These are phyloP conservation scores for Tulasnella sp. DNA, from an alignment of 768 basidiomycete species.

Conservation along the genomic window DNA sequence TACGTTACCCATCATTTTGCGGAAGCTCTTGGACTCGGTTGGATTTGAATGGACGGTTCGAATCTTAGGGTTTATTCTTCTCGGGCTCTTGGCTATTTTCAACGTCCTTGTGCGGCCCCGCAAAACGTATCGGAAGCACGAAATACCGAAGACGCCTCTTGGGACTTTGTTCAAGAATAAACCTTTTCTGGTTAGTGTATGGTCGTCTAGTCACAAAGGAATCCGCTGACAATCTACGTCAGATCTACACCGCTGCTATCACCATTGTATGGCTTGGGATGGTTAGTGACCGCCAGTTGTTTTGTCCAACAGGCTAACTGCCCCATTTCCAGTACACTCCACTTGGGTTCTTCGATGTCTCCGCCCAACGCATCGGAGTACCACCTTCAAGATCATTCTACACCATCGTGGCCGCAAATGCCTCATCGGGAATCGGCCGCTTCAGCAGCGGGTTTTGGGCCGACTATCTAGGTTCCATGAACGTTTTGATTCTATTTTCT, in stretches of 20 bases:
- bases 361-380: constrained; percentile 29
- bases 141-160: constrained; percentile 46
- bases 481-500: constrained; percentile 63
- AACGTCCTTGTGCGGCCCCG: constrained; percentile 2
- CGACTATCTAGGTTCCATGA: constrained; percentile 50
- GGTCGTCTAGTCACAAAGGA: neutral
- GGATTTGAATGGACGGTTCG: constrained; percentile 25
- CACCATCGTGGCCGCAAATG: constrained; percentile 33
- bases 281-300: neutral
- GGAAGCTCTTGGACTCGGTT: constrained; percentile 28
- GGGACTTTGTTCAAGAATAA: constrained; percentile 56
- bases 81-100: constrained; percentile 29
- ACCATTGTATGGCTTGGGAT: constrained; percentile 22
- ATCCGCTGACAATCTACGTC: neutral
- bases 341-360: constrained; percentile 42
- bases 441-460: constrained; percentile 33
- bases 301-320: neutral
- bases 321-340: constrained; percentile 4
- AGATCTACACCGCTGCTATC: constrained; percentile 4
- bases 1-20: constrained; percentile 27
- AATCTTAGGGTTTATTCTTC: constrained; percentile 15
- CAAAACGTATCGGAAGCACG: constrained; percentile 45
- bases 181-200: constrained; percentile 45
- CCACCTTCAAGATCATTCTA: constrained; percentile 28
- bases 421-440: constrained; percentile 34